Conservation (phyloP, 23 red algal species). For the Gracilaria domingensis region DNA sequence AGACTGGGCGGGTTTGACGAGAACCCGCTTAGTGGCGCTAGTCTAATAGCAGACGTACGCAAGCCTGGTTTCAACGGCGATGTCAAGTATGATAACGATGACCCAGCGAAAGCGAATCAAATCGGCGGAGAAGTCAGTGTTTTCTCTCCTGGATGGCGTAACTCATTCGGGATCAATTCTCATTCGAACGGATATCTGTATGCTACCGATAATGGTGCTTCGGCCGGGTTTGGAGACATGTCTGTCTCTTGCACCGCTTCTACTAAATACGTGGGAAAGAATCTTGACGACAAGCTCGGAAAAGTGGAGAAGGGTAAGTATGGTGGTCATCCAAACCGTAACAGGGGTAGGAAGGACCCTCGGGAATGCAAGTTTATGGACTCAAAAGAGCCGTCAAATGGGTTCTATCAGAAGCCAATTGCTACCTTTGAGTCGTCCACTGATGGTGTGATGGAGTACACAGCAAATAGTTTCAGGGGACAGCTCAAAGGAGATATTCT, state of each 20-base stretch:
- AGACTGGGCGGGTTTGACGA: conserved; percentile 56
- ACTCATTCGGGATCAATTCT: conserved; percentile 68
- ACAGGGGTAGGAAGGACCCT: conserved; percentile 61
- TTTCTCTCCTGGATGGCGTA: conserved; percentile 68
- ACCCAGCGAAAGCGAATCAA: conserved; percentile 63
- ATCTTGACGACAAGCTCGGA: conserved; percentile 61
- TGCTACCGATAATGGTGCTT: conserved; percentile 73
- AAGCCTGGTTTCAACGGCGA: conserved; percentile 78
- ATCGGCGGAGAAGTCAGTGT: conserved; percentile 65
- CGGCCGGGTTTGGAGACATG: conserved; percentile 69
- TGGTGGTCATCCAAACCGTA: conserved; percentile 76
- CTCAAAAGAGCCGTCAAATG: conserved; percentile 1
- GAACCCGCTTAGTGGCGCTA: conserved; percentile 60
- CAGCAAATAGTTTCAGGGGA: conserved; percentile 56
- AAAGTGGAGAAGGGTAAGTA: conserved; percentile 64
- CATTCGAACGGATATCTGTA: conserved; percentile 67
- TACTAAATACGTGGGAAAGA: conserved; percentile 22
- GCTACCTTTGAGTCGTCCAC: conserved; percentile 74
- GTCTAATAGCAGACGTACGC: conserved; percentile 41
- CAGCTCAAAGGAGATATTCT: conserved; percentile 78
- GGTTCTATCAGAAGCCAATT: conserved; percentile 51
- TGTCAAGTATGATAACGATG: conserved; percentile 54
- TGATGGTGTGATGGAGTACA: conserved; percentile 74
- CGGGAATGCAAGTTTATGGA: conserved; percentile 52
- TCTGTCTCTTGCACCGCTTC: conserved; percentile 37